Base-by-base conservation (phyloP, 2,329 filamentous ascomycete species). In the Talaromyces islandicus region DNA sequence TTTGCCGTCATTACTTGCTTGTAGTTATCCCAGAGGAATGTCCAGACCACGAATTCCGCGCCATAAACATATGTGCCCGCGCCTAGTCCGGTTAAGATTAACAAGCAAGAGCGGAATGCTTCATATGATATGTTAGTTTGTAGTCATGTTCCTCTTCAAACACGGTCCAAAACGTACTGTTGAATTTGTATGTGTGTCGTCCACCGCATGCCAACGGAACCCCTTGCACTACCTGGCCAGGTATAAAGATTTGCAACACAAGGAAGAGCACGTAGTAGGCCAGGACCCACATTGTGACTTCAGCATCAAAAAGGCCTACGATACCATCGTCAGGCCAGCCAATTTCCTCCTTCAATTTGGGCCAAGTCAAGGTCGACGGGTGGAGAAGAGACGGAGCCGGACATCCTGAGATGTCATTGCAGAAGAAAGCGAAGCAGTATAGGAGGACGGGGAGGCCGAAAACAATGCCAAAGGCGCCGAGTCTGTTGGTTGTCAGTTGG, bases 361-460 rank as follows among this genome's bases (percentile, higher is more conserved):
- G 84, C 54, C 92, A 78, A 48, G 86, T 86, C 62, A 96, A 77
- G 9, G 84, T 88, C 60, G 83, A 86, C 32, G 90, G 92, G 66
- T 83, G 81, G 41, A 96, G 82, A 9, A 93, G 81, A 4, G 90
- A 91, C 3, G 92, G 91, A 2, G 90, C 88, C 53, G 93, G 94
- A 71, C 94, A 97, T 61, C 94, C 93, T 9, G 91, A 88, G 64
- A 95, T 80, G 73, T 97, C 92, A 78, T 97, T 97, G 83, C 93
- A 97, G 68, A 88, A 80, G 71, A 97, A 96, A 53, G 87, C 83
- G 71, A 93, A 88, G 67, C 87, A 72, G 77, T 94, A 96, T 67
- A 91, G 84, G 64, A 92, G 82, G 48, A 92, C 62, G 0, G 93
- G 93, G 0, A 97, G 85, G 60, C 88, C 87, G 68, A 95, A 88